Percentiles rank a stretch among this genome's conserved stretches.
phyloP scores from a whole-genome alignment of 371 early-diverging fungal genomes.

The Blakeslea trispora region DNA sequence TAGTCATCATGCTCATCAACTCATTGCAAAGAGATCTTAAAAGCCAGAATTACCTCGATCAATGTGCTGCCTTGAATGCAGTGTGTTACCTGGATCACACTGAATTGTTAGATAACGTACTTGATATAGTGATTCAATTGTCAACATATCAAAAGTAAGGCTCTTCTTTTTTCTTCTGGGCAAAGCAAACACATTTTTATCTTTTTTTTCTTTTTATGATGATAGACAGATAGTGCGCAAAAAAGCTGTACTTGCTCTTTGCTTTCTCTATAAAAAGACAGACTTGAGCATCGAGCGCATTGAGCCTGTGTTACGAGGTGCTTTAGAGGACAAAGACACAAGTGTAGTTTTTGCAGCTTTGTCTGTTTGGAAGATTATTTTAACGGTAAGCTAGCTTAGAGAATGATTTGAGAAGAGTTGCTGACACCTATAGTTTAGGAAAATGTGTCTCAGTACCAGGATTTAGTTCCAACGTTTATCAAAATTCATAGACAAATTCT shows the following conservation, averaged over 20 bases:
- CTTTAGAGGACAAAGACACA: constrained; percentile 47
- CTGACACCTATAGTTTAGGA: constrained; percentile 16
- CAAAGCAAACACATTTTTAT: no score
- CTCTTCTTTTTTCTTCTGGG: not conserved
- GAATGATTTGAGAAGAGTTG: not conserved
- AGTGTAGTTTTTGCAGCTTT: constrained; percentile 49
- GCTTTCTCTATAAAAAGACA: constrained; percentile 32
- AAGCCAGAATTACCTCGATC: constrained; percentile 41
- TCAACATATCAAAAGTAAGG: constrained; percentile 44
- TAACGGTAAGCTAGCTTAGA: constrained; percentile 19
- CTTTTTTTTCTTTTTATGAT: not conserved
- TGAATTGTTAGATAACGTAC: constrained; percentile 40
- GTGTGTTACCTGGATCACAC: constrained; percentile 44
- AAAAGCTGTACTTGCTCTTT: constrained; percentile 44
- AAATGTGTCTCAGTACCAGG: constrained; percentile 26
- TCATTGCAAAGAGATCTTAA: constrained; percentile 53
- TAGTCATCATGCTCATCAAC: constrained; percentile 56
- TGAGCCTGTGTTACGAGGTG: constrained; percentile 34
- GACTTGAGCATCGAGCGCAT: constrained; percentile 28
- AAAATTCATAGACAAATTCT: constrained; percentile 42
- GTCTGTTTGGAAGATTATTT: constrained; percentile 38
- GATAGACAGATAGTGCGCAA: constrained; percentile 50
- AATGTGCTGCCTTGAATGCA: constrained; percentile 44
- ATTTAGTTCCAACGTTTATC: constrained; percentile 37
- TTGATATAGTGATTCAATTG: constrained; percentile 30